Conservation (phyloP, 306 rosid species). For the Cucumis sativus region Cucumber_9930_V3 NC_026656.2:19527001-19527500, state of each 20-base stretch:
- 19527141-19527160: not conserved
- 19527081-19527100: not conserved
- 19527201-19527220: slow-evolving; percentile 6
- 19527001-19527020: not conserved
- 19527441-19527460: not conserved
- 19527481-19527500: not conserved
- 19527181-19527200: not conserved
- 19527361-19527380: not conserved
- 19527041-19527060: not conserved
- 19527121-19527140: not conserved
- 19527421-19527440: not conserved
- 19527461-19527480: not conserved
- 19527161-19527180: not conserved
- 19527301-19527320: slow-evolving; percentile 96
- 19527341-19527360: not conserved
- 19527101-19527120: not conserved
- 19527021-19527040: not conserved
- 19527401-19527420: not conserved
- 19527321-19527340: slow-evolving; percentile 99
- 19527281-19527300: slow-evolving; percentile 99
- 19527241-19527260: slow-evolving; percentile 93
- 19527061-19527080: not conserved
- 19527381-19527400: not conserved
- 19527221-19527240: slow-evolving; percentile 99
- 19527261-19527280: slow-evolving; percentile 99